These are phyloP conservation scores for Halophytophthora batemanensis DNA, from an alignment of 352 stramenopile species.

Conservation along the genomic window DNA sequence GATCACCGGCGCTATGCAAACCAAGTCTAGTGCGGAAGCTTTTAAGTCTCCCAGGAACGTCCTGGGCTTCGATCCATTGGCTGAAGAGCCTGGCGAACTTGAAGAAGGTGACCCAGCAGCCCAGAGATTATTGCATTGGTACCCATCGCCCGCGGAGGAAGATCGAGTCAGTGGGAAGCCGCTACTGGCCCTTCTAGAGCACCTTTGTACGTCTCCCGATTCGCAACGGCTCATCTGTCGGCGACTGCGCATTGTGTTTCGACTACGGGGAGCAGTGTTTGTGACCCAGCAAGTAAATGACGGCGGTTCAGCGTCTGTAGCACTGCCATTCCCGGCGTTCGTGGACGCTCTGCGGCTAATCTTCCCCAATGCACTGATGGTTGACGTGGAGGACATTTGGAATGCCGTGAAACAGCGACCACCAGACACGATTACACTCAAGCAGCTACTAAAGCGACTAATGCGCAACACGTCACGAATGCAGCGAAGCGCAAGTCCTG, in stretches of 20 bases:
- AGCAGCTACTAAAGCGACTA: constrained; percentile 20
- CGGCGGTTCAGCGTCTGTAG: neutral
- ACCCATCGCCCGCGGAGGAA: constrained; percentile 39
- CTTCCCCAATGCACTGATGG: constrained; percentile 48
- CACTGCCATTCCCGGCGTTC: constrained; percentile 34
- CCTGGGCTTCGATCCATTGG: constrained; percentile 11
- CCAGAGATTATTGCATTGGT: constrained; percentile 51
- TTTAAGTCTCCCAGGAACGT: constrained; percentile 3
- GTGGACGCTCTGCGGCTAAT: constrained; percentile 41
- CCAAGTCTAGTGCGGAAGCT: neutral
- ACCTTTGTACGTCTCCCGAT: constrained; percentile 44
- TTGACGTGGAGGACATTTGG: constrained; percentile 64
- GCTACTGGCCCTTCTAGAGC: constrained; percentile 44
- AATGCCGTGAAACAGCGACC: constrained; percentile 17
- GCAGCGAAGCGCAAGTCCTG: constrained; percentile 42
- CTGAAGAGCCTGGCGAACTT: constrained; percentile 7
- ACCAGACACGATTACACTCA: constrained; percentile 18
- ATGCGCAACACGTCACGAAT: constrained; percentile 10
- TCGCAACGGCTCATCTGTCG: constrained; percentile 56
- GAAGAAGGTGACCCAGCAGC: constrained; percentile 31
- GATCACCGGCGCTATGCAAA: constrained; percentile 21
- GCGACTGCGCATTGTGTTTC: constrained; percentile 50
- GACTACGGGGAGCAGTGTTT: constrained; percentile 21
- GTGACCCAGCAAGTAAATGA: neutral
- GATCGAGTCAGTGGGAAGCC: constrained; percentile 28